phyloP scores from a whole-genome alignment of 768 basidiomycete species.

The Pholiota molesta region DNA sequence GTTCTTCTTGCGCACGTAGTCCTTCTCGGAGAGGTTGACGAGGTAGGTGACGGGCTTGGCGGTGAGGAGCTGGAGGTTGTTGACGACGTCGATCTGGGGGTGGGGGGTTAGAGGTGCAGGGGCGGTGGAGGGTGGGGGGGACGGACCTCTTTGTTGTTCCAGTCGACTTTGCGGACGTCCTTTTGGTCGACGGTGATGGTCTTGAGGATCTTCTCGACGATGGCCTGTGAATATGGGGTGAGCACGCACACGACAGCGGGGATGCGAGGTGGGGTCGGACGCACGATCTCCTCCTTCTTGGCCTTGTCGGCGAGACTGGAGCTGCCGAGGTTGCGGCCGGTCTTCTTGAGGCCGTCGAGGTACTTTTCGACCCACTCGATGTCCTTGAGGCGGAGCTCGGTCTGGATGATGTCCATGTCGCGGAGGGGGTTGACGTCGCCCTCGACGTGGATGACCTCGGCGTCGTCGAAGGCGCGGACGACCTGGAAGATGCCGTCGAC shows the following conservation, averaged over 20 bases:
- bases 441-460: slow-evolving; percentile 99
- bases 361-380: slow-evolving; percentile 98
- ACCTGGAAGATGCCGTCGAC: slow-evolving; percentile 99
- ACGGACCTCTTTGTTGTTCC: slow-evolving; percentile 93
- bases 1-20: slow-evolving; percentile 97
- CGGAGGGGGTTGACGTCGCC: slow-evolving; percentile 95
- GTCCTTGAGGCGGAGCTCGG: slow-evolving; percentile 93
- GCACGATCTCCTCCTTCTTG: slow-evolving; percentile 92
- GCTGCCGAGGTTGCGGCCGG: slow-evolving; percentile 70
- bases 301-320: slow-evolving; percentile 89
- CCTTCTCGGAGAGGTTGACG: slow-evolving; percentile 93
- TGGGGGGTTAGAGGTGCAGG: not conserved
- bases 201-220: slow-evolving; percentile 84
- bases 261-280: slow-evolving; percentile 21
- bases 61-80: slow-evolving; percentile 86
- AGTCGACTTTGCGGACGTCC: slow-evolving; percentile 92
- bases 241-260: not conserved
- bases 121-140: not conserved
- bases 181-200: slow-evolving; percentile 77
- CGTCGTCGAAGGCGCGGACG: slow-evolving; percentile 96
- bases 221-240: slow-evolving; percentile 51
- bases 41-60: slow-evolving; percentile 98
- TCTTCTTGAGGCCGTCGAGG: slow-evolving; percentile 77
- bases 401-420: slow-evolving; percentile 98
- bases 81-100: slow-evolving; percentile 84